These are phyloP conservation scores for Pistacia vera DNA, from an alignment of 345 rosid species.

Conservation along the genomic window DNA sequence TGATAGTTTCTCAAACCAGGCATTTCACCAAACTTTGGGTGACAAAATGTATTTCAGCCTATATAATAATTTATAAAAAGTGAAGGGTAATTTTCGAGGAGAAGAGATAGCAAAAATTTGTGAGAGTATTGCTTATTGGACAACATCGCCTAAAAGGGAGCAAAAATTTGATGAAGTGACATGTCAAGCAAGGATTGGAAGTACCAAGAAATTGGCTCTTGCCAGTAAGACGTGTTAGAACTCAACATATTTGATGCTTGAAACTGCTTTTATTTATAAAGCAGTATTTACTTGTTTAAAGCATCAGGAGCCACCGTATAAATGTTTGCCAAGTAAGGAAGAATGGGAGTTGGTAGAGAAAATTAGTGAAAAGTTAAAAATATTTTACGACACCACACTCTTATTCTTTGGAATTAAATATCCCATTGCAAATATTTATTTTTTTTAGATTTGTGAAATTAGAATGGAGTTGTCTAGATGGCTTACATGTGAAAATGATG, in stretches of 20 bases:
- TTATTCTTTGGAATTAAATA: slow-evolving; percentile 2
- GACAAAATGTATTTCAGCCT: too few relatives aligned
- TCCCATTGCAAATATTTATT: slow-evolving; percentile 2
- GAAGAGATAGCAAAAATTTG: too few relatives aligned
- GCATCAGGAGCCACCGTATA: neutral
- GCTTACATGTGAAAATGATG: neutral
- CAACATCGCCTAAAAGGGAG: neutral
- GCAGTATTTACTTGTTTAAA: too few relatives aligned
- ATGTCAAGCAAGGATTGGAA: neutral
- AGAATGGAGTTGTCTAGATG: neutral
- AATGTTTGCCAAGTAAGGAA: neutral
- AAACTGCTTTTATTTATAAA: neutral
- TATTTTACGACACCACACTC: neutral
- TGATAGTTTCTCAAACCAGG: too few relatives aligned
- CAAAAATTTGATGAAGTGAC: neutral
- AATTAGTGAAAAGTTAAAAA: neutral
- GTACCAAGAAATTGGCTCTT: neutral
- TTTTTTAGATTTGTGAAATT: slow-evolving; percentile 9
- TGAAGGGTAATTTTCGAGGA: too few relatives aligned
- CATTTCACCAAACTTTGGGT: too few relatives aligned
- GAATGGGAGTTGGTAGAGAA: neutral
- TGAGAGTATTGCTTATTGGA: neutral
- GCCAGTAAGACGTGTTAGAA: neutral
- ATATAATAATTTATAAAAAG: too few relatives aligned
- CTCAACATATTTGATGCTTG: neutral